Conservation (phyloP, 1,284 basidiomycete genomes). For the Leccinum pachyderme region DNA sequence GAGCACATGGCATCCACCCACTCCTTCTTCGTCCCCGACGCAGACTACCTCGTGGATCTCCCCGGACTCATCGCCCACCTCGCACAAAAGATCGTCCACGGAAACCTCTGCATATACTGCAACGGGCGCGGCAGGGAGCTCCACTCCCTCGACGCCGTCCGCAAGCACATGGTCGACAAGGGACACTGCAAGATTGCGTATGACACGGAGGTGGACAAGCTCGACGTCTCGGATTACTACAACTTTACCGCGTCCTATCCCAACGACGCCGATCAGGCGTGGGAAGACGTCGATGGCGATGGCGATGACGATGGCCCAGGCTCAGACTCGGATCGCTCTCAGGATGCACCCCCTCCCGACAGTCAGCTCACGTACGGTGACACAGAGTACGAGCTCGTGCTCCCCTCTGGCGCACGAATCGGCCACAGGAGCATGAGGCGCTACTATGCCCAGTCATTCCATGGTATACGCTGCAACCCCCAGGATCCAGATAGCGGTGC, state of each 20-base stretch:
- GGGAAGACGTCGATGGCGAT: conserved; percentile 56
- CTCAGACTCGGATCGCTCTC: conserved; percentile 40
- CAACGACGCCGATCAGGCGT: conserved; percentile 49
- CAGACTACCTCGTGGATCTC: conserved; percentile 85
- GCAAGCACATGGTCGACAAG: conserved; percentile 94
- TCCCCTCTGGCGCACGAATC: conserved; percentile 90
- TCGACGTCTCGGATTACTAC: conserved; percentile 93
- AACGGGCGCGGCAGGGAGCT: conserved; percentile 78
- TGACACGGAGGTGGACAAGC: conserved; percentile 73
- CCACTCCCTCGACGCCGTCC: conserved; percentile 76
- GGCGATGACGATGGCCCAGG: conserved; percentile 14
- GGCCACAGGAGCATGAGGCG: conserved; percentile 87
- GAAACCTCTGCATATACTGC: conserved; percentile 93
- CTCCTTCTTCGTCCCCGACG: conserved; percentile 97
- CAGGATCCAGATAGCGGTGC: conserved; percentile 70
- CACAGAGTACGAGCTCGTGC: conserved; percentile 84
- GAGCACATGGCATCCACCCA: conserved; percentile 86
- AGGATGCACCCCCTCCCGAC: conserved; percentile 44
- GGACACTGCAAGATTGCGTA: conserved; percentile 96
- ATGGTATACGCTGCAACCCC: conserved; percentile 37
- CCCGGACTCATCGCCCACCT: conserved; percentile 84
- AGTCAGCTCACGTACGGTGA: conserved; percentile 70
- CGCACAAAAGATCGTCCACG: conserved; percentile 91
- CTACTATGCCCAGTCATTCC: conserved; percentile 87
- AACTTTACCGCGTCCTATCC: conserved; percentile 87